phyloP scores from a whole-genome alignment of 192 early-diverging fungal species.

The Spizellomyces punctatus region DNA sequence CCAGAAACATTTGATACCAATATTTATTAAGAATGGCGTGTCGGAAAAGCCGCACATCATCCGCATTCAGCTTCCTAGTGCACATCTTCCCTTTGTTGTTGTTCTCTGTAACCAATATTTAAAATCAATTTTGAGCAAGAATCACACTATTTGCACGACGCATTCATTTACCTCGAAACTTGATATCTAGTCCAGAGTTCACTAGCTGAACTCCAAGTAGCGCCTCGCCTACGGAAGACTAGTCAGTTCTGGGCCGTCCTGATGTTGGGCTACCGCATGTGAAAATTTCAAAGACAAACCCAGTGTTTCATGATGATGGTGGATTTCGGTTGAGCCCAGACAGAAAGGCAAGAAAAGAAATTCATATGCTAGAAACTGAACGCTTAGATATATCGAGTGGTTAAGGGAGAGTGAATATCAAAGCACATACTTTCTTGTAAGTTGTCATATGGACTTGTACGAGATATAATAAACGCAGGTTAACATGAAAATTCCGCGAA shows the following conservation, averaged over 20 bases:
- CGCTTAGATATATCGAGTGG: too few species aligned
- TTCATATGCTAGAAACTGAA: constrained; percentile 50
- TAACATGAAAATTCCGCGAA: neutral
- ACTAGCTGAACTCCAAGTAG: constrained; percentile 75
- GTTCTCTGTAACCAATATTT: constrained; percentile 13
- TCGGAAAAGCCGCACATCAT: constrained; percentile 58
- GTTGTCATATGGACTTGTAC: constrained; percentile 49
- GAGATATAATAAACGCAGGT: neutral
- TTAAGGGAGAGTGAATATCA: too few species aligned
- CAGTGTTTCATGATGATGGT: constrained; percentile 79
- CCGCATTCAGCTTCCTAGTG: constrained; percentile 38
- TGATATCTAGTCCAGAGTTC: constrained; percentile 70
- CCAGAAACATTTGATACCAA: constrained; percentile 62
- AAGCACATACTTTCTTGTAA: constrained; percentile 57
- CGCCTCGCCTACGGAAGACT: constrained; percentile 58
- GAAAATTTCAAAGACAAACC: too few species aligned
- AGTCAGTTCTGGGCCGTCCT: too few species aligned
- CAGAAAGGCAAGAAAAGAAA: constrained; percentile 77
- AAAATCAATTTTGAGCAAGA: neutral
- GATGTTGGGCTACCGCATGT: too few species aligned
- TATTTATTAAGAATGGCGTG: constrained; percentile 69
- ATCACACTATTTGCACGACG: neutral
- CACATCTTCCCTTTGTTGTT: constrained; percentile 49
- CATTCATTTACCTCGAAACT: constrained; percentile 56
- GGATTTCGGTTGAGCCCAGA: constrained; percentile 54